These are phyloP conservation scores for Nidularia sp. DNA, from an alignment of 768 basidiomycete genomes.

Conservation along the genomic window DNA sequence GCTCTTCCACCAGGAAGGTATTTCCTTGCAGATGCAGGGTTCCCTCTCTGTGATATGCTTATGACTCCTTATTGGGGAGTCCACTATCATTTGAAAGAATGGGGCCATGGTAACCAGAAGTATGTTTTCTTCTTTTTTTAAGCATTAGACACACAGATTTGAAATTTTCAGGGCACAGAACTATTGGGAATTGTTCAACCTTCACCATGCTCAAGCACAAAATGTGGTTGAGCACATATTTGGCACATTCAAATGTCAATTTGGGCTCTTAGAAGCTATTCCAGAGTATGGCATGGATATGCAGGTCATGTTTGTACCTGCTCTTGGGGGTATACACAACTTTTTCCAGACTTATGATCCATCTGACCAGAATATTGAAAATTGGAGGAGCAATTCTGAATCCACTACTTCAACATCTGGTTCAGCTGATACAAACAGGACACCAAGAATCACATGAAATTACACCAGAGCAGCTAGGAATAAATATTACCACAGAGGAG, in stretches of 20 bases:
- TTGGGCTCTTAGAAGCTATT: conserved; percentile 9
- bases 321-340: conserved; percentile 18
- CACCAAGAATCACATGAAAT: neutral
- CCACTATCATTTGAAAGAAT: conserved; percentile 29
- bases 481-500: conserved; percentile 11
- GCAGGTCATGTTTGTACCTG: conserved; percentile 16
- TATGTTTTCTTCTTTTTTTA: conserved; percentile 3
- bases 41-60: conserved; percentile 15
- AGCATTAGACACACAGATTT: conserved; percentile 16
- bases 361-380: conserved; percentile 3
- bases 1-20: conserved; percentile 18
- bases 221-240: conserved; percentile 25
- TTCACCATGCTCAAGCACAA: conserved; percentile 21
- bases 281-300: conserved; percentile 13
- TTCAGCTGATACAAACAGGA: neutral
- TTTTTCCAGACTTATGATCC: conserved; percentile 13
- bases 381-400: neutral
- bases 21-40: conserved; percentile 26
- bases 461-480: conserved; percentile 5
- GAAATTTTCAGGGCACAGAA: conserved; percentile 15
- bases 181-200: conserved; percentile 27
- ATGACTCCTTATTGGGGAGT: conserved; percentile 25
- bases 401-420: neutral
- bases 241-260: conserved; percentile 19
- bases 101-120: conserved; percentile 12